Base-by-base conservation (phyloP, 345 rosid species). In the Barbarea vulgaris region DNA sequence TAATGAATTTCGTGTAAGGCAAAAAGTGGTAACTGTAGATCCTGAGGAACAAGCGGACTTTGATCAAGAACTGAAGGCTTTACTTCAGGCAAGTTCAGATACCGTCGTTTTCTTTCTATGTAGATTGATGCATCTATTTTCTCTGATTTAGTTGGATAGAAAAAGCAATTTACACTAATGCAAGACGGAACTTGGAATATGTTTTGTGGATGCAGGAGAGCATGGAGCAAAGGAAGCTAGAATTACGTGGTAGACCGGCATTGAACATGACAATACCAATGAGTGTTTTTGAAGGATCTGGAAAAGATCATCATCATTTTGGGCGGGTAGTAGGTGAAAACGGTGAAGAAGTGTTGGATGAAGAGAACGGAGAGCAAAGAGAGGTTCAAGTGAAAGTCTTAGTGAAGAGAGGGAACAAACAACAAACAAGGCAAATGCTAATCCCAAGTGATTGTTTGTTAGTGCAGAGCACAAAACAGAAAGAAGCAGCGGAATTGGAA, bases 381-480 rank as follows among this genome's bases (percentile, higher is more conserved):
- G 97, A 91, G 70, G 93, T 96, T 58, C 96, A 86, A 70, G 99
- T 96, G 72, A 96, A 91, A 80, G 99, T 96, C 65, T 90, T 96
- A 6, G 96, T 96, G 84, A 96, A 96, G 81, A 89, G 97, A 69
- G 98, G 97, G 64, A 91, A 87, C 82, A 96, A 96, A 84, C 98
- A 96, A 77, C 99, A 96, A 65, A 91, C 94, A 7, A 92, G 84
- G 73, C 97, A 92, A 85, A 90, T 95, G 97, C 83, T 80, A 55
- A 88, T 95, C 76, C 99, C 99, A 5, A 81, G 87, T 68, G 99
- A 92, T 83, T 87, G 88, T 79, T 80, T 90, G 1, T 91, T 95
- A 25, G 85, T 93, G 56, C 96, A 89, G 83, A 87, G 99, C 89
- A 95, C 97, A 19, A 92, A 93, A 81, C 99, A 92, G 94, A 93